Conservation (phyloP, 192 early-diverging fungal genomes). For the Phlyctochytrium bullatum region DNA sequence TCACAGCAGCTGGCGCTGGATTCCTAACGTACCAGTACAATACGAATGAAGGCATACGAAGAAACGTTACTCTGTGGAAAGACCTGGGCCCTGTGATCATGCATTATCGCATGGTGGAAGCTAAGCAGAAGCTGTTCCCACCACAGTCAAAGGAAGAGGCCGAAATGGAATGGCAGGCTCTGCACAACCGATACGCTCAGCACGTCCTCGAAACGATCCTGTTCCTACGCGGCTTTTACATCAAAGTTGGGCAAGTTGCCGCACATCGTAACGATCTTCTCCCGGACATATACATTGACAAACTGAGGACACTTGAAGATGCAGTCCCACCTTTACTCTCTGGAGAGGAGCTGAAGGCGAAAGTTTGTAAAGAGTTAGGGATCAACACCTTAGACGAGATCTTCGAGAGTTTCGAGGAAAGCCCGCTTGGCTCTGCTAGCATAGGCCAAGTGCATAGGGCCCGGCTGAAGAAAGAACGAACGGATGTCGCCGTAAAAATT, state of each 20-base stretch:
- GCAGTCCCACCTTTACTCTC: constrained; percentile 12
- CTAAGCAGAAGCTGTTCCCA: constrained; percentile 3
- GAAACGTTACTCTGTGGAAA: constrained; percentile 6
- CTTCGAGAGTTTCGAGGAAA: constrained; percentile 68
- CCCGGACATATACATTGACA: constrained; percentile 21
- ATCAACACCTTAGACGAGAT: constrained; percentile 29
- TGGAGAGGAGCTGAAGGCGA: constrained; percentile 14
- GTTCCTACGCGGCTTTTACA: constrained; percentile 31
- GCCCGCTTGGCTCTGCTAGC: constrained; percentile 81
- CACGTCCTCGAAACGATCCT: constrained; percentile 14
- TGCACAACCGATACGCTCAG: constrained; percentile 18
- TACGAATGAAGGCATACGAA: neutral
- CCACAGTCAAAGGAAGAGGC: constrained; percentile 18
- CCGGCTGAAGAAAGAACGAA: constrained; percentile 57
- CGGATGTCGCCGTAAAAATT: constrained; percentile 82
- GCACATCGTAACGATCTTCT: constrained; percentile 25
- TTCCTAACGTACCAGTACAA: neutral
- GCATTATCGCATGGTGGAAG: constrained; percentile 15
- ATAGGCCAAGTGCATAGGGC: constrained; percentile 92
- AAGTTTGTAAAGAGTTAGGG: constrained; percentile 11
- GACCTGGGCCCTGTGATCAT: constrained; percentile 11
- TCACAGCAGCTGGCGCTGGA: no score
- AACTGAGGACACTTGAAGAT: constrained; percentile 23
- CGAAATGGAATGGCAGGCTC: constrained; percentile 10
- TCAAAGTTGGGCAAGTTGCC: constrained; percentile 33